These are phyloP conservation scores for Monilinia fructigena DNA, from an alignment of 2,329 filamentous ascomycete genomes.

Conservation along the genomic window DNA sequence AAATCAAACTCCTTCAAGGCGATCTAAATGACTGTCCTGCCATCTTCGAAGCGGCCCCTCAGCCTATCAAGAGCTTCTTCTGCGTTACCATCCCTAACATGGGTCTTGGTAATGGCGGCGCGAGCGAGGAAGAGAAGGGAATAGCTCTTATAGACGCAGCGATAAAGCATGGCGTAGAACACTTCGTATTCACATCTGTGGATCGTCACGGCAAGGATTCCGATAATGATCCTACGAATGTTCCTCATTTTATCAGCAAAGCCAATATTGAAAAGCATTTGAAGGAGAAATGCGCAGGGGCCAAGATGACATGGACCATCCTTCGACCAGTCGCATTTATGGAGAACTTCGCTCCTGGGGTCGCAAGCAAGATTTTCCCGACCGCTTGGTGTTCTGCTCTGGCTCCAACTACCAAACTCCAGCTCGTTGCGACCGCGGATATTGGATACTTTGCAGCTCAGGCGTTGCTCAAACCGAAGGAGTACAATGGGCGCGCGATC, in stretches of 20 bases:
- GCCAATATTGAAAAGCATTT: constrained; percentile 56
- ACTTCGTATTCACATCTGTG: constrained; percentile 58
- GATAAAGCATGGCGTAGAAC: constrained; percentile 49
- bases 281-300: constrained; percentile 43
- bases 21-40: constrained; percentile 52
- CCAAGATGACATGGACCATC: constrained; percentile 54
- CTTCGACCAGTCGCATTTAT: constrained; percentile 57
- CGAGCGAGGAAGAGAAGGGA: constrained; percentile 48
- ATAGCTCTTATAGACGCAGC: constrained; percentile 52
- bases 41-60: constrained; percentile 46
- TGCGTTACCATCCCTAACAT: constrained; percentile 47
- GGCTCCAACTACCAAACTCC: constrained; percentile 40
- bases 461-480: constrained; percentile 44
- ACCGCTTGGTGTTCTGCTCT: constrained; percentile 39
- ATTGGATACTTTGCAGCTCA: constrained; percentile 49
- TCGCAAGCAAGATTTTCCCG: constrained; percentile 34
- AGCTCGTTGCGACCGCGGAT: constrained; percentile 46
- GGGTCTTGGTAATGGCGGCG: constrained; percentile 23
- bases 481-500: constrained; percentile 43
- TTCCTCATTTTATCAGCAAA: constrained; percentile 57
- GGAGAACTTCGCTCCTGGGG: constrained; percentile 44
- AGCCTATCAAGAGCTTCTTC: constrained; percentile 58
- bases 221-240: constrained; percentile 47
- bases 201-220: constrained; percentile 52
- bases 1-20: constrained; percentile 55